Evolutionary conservation across 2,329 filamentous ascomycete species (phyloP).

Genomic region (Stagonosporopsis rhizophila): DNA sequence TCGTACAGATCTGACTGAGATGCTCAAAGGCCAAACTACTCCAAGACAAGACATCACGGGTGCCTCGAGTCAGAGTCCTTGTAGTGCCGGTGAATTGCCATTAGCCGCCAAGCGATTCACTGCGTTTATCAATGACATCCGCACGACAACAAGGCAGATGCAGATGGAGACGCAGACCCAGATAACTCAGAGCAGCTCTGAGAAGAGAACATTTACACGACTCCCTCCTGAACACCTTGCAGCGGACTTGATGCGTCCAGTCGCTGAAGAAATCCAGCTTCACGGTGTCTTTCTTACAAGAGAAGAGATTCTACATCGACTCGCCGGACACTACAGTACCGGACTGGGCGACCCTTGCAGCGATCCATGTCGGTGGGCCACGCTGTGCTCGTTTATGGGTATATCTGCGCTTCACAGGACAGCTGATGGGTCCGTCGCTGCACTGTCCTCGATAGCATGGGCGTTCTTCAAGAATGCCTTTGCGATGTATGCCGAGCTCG

Average conservation of each 20-base stretch:
- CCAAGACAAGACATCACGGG: background rate
- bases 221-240: background rate
- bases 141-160: background rate
- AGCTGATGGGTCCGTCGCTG: background rate
- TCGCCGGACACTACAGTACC: background rate
- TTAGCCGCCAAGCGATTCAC: background rate
- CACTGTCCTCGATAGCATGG: slow-evolving; percentile 1
- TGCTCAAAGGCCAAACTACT: background rate
- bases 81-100: background rate
- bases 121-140: background rate
- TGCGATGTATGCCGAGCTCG: slow-evolving; percentile 5
- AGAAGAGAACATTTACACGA: background rate
- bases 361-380: slow-evolving; percentile 3
- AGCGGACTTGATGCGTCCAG: background rate
- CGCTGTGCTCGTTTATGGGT: background rate
- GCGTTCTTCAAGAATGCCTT: slow-evolving; percentile 11
- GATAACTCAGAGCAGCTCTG: background rate
- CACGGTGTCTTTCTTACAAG: slow-evolving; percentile 3
- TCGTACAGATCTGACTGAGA: background rate
- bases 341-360: background rate
- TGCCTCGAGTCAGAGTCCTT: background rate
- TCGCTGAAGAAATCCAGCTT: slow-evolving; percentile 3
- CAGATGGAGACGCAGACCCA: background rate
- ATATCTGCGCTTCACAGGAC: background rate
- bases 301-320: background rate